Percentiles rank a stretch among this genome's conserved stretches.
Evolutionary conservation across 1,284 basidiomycete species (phyloP).

Genomic region (Melampsora americana): DNA sequence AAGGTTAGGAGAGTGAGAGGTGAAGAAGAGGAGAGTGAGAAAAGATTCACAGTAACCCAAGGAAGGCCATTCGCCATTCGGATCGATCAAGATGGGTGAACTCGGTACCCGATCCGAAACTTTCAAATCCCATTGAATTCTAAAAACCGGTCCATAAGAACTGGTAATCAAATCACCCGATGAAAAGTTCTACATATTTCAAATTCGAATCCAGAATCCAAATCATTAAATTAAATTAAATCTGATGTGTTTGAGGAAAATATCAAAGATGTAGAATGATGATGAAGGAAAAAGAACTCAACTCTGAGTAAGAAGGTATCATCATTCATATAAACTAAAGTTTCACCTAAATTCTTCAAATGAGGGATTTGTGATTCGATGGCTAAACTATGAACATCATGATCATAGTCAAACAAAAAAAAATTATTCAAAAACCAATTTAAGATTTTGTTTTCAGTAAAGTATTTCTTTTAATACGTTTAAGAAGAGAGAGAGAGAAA

Average conservation of each 20-base stretch:
- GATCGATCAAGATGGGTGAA: neutral
- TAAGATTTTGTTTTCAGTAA: neutral
- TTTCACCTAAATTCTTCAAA: slow-evolving; percentile 3
- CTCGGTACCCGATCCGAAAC: neutral
- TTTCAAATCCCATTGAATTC: slow-evolving; percentile 31
- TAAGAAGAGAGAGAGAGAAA: neutral
- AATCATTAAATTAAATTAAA: no score
- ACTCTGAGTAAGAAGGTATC: slow-evolving; percentile 39
- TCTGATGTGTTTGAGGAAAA: neutral
- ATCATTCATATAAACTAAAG: slow-evolving; percentile 37
- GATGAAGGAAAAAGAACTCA: neutral
- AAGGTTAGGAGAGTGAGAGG: neutral
- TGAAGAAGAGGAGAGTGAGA: slow-evolving; percentile 6
- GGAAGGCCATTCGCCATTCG: slow-evolving; percentile 25
- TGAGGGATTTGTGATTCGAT: slow-evolving; percentile 39
- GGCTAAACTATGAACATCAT: slow-evolving; percentile 20
- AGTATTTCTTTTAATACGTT: neutral
- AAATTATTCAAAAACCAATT: neutral
- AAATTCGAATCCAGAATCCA: no score
- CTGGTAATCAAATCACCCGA: slow-evolving; percentile 13
- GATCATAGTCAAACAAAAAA: neutral
- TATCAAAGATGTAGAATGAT: neutral
- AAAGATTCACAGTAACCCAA: slow-evolving; percentile 16
- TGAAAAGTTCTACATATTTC: slow-evolving; percentile 13
- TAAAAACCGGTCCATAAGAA: slow-evolving; percentile 29